These are phyloP conservation scores for Neurospora sublineolata DNA, from an alignment of 495 filamentous ascomycete species.

Conservation along the genomic window DNA sequence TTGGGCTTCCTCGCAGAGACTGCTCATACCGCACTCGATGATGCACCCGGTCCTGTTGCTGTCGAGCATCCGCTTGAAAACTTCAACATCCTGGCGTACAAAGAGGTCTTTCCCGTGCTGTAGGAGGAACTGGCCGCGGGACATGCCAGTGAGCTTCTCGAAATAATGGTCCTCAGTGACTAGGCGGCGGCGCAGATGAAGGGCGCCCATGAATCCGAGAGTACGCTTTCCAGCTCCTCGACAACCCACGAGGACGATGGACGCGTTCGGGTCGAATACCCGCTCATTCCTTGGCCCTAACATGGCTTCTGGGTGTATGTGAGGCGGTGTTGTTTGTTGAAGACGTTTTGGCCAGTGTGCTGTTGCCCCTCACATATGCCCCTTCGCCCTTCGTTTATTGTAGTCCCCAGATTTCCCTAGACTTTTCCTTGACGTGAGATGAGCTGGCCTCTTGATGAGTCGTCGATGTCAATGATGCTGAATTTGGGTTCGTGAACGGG, in stretches of 20 bases:
- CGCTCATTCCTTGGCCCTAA: slow-evolving; percentile 26
- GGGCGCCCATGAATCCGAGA: slow-evolving; percentile 66
- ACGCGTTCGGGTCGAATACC: slow-evolving; percentile 49
- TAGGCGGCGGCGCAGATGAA: slow-evolving; percentile 54
- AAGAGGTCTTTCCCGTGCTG: slow-evolving; percentile 49
- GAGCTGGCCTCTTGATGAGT: not conserved
- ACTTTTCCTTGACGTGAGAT: not conserved
- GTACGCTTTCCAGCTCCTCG: slow-evolving; percentile 69
- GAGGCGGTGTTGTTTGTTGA: not conserved
- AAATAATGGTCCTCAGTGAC: slow-evolving; percentile 65
- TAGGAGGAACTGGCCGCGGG: slow-evolving; percentile 48
- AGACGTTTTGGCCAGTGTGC: not conserved
- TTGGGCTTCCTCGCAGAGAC: slow-evolving; percentile 44
- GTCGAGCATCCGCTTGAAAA: slow-evolving; percentile 56
- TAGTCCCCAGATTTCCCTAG: not conserved
- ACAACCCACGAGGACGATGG: slow-evolving; percentile 64
- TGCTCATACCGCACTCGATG: slow-evolving; percentile 55
- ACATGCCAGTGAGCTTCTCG: slow-evolving; percentile 51
- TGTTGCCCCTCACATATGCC: not conserved
- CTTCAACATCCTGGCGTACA: slow-evolving; percentile 47
- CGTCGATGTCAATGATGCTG: not conserved
- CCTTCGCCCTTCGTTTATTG: not conserved
- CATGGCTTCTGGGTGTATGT: slow-evolving; percentile 6
- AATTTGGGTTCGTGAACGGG: not conserved
- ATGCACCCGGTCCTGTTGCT: slow-evolving; percentile 52